phyloP scores from a whole-genome alignment of 2,329 filamentous ascomycete genomes.

The Orbilia brochopaga region DNA sequence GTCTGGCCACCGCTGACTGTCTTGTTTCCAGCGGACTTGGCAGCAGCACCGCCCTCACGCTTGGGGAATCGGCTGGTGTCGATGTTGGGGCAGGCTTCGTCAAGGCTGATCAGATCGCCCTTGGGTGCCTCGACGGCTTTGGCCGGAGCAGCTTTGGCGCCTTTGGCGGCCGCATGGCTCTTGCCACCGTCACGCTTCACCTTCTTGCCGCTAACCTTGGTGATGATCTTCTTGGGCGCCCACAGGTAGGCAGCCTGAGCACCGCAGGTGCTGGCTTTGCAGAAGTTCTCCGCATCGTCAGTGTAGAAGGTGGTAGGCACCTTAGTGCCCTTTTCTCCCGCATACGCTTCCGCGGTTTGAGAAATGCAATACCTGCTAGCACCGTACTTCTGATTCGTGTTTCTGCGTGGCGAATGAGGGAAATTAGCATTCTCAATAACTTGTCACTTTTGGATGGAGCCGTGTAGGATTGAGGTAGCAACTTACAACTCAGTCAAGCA shows the following conservation, averaged over 20 bases:
- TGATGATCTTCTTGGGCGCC: constrained; percentile 26
- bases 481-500: constrained; percentile 38
- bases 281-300: constrained; percentile 23
- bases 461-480: neutral
- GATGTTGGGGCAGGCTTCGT: constrained; percentile 28
- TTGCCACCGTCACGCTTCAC: neutral
- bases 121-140: neutral
- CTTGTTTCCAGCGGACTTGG: neutral
- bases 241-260: constrained; percentile 27
- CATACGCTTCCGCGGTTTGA: constrained; percentile 12
- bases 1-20: neutral
- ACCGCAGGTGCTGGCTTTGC: constrained; percentile 27
- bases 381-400: constrained; percentile 22
- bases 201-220: constrained; percentile 5
- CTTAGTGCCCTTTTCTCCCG: neutral
- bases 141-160: neutral
- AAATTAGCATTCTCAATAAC: too few species aligned
- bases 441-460: too few species aligned
- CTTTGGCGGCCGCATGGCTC: neutral
- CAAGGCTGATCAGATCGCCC: constrained; percentile 12
- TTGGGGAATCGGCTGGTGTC: constrained; percentile 34
- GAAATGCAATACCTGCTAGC: constrained; percentile 36
- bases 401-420: neutral
- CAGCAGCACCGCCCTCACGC: constrained; percentile 16
- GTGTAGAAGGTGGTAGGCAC: constrained; percentile 3